phyloP scores from a whole-genome alignment of 257 asterid species.

The Ilex asprella region DNA sequence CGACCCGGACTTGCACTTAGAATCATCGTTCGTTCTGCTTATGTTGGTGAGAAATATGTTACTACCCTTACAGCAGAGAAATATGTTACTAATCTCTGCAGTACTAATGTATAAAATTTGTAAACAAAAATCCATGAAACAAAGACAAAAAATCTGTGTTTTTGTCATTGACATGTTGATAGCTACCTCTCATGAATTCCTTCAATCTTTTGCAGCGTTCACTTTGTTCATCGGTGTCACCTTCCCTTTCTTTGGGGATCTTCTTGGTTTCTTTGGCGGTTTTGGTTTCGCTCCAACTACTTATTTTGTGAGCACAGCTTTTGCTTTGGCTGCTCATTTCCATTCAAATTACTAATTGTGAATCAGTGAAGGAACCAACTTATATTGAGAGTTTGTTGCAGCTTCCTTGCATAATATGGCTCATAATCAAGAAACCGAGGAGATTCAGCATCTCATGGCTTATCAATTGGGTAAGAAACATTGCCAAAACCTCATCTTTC shows the following conservation, averaged over 20 bases:
- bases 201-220: slow-evolving; percentile 43
- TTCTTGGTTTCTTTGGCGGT: slow-evolving; percentile 95
- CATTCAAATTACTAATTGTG: background rate
- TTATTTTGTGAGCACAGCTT: slow-evolving; percentile 57
- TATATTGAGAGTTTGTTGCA: slow-evolving; percentile 20
- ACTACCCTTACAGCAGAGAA: no score
- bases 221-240: slow-evolving; percentile 79
- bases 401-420: slow-evolving; percentile 89
- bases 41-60: slow-evolving; percentile 54
- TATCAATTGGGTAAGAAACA: slow-evolving; percentile 65
- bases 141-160: background rate
- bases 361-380: background rate
- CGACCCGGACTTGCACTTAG: slow-evolving; percentile 38
- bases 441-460: slow-evolving; percentile 73
- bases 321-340: background rate
- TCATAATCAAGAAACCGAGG: slow-evolving; percentile 60
- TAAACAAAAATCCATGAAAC: background rate
- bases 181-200: no score
- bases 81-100: no score
- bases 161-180: background rate
- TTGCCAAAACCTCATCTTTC: no score
- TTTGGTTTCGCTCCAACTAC: slow-evolving; percentile 94
- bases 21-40: slow-evolving; percentile 54
- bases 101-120: no score
- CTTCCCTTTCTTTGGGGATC: slow-evolving; percentile 93